Conservation (phyloP, 2,329 filamentous ascomycete species). For the Colletotrichum phormii region DNA sequence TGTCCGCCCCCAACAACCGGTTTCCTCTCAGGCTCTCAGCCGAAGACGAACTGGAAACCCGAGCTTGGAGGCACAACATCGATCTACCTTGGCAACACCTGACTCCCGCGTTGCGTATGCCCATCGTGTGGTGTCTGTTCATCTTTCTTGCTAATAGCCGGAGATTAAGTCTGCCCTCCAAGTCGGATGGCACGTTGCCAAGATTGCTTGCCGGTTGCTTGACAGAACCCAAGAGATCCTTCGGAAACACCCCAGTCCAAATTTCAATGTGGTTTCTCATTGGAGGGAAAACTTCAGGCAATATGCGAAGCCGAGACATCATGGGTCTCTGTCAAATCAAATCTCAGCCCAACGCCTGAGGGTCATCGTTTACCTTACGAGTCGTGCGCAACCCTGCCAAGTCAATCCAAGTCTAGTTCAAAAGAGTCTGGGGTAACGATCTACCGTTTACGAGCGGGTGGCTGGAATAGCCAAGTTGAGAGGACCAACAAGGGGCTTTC, state of each 20-base stretch:
- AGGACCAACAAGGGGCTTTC: background rate
- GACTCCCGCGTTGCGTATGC: background rate
- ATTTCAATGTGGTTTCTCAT: background rate
- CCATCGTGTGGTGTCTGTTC: background rate
- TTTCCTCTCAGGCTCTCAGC: background rate
- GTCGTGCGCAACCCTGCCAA: background rate
- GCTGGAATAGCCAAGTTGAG: slow-evolving; percentile 11
- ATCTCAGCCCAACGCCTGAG: background rate
- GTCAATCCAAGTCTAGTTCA: background rate
- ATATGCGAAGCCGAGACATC: slow-evolving; percentile 7
- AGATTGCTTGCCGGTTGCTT: slow-evolving; percentile 4
- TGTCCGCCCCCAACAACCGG: slow-evolving; percentile 4
- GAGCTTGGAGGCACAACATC: slow-evolving; percentile 1
- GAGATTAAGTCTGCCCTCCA: slow-evolving; percentile 2
- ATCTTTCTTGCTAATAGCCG: background rate
- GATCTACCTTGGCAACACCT: background rate
- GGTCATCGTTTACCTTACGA: background rate
- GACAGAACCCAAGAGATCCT: slow-evolving; percentile 17
- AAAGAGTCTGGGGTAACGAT: background rate
- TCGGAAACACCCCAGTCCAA: background rate
- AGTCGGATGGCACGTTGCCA: background rate
- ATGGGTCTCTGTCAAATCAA: slow-evolving; percentile 16
- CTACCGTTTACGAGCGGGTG: slow-evolving; percentile 14
- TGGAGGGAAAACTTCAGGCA: slow-evolving; percentile 34
- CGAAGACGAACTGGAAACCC: background rate